A percentile compares a stretch with the other conserved stretches of the same genome.
Evolutionary conservation across 805 yeast species (phyloP).

Genomic region (Candida maris): DNA sequence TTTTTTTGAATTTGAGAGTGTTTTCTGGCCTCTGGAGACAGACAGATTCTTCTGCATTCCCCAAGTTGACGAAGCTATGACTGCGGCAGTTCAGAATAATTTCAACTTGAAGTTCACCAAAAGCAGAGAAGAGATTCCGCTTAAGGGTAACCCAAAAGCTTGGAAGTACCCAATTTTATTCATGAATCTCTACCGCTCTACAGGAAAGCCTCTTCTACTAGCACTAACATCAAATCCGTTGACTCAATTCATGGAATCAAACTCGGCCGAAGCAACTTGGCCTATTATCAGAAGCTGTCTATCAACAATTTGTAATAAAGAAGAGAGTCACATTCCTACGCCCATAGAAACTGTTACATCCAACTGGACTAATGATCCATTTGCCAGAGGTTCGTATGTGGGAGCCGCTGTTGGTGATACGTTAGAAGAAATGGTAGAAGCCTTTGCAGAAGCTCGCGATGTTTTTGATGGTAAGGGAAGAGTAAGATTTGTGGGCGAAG

Average conservation of each 20-base stretch:
- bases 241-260: conserved; percentile 44
- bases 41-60: conserved; percentile 33
- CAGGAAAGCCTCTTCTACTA: conserved; percentile 38
- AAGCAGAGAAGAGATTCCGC: conserved; percentile 8
- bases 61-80: conserved; percentile 24
- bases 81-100: conserved; percentile 11
- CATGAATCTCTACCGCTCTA: conserved; percentile 27
- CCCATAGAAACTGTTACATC: conserved; percentile 31
- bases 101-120: conserved; percentile 2
- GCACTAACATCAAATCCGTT: conserved; percentile 48
- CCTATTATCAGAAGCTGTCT: conserved; percentile 41
- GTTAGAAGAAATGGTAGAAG: conserved; percentile 31
- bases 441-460: conserved; percentile 37
- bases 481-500: conserved; percentile 58
- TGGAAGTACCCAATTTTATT: conserved; percentile 30
- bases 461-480: conserved; percentile 36
- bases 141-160: conserved; percentile 16
- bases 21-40: conserved; percentile 41
- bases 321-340: conserved; percentile 15
- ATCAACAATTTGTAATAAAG: conserved; percentile 27
- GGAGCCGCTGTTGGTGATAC: conserved; percentile 30
- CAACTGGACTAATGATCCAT: conserved; percentile 52
- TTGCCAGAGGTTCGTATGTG: conserved; percentile 44
- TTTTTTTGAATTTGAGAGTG: conserved; percentile 41
- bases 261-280: conserved; percentile 42